These are phyloP conservation scores for Globisporangium paroecandrum DNA, from an alignment of 352 stramenopile genomes.

Conservation along the genomic window DNA sequence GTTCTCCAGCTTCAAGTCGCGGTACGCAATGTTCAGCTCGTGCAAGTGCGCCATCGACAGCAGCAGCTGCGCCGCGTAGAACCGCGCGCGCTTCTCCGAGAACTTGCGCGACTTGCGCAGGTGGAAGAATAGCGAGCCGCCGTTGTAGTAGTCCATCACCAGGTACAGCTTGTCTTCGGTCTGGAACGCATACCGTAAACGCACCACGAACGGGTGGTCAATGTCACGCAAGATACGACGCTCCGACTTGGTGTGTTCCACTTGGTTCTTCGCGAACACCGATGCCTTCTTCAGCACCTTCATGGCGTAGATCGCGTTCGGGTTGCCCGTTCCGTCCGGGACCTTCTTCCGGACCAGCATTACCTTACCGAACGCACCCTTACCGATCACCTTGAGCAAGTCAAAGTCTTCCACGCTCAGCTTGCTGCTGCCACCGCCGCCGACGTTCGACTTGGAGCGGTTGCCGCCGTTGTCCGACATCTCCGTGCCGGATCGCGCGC, in stretches of 20 bases:
- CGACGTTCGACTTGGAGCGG: slow-evolving; percentile 45
- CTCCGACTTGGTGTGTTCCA: slow-evolving; percentile 92
- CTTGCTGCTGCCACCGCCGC: slow-evolving; percentile 47
- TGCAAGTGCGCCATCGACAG: slow-evolving; percentile 92
- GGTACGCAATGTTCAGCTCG: slow-evolving; percentile 92
- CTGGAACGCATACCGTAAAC: slow-evolving; percentile 92
- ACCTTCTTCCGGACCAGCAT: slow-evolving; percentile 93
- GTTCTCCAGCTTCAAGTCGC: slow-evolving; percentile 95
- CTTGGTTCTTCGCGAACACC: slow-evolving; percentile 91
- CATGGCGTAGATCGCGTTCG: slow-evolving; percentile 90
- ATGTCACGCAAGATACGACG: slow-evolving; percentile 89
- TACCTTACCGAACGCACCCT: slow-evolving; percentile 95
- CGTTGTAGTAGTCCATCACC: slow-evolving; percentile 93
- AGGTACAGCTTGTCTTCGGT: slow-evolving; percentile 92
- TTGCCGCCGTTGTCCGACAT: slow-evolving; percentile 58
- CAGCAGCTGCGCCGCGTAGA: slow-evolving; percentile 90
- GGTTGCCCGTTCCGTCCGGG: slow-evolving; percentile 53
- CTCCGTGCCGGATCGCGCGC: slow-evolving; percentile 66
- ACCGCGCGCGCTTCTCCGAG: slow-evolving; percentile 82
- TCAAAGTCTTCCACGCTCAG: slow-evolving; percentile 93
- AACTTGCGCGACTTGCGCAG: slow-evolving; percentile 89
- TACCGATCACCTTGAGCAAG: slow-evolving; percentile 94
- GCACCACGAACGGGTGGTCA: slow-evolving; percentile 91
- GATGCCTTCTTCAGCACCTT: slow-evolving; percentile 92
- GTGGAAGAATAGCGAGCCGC: slow-evolving; percentile 91